Evolutionary conservation across 2,329 filamentous ascomycete genomes (phyloP), one percentile per base, ranked within the genome.

Genomic region (Aspergillus oerlinghausenensis): DNA sequence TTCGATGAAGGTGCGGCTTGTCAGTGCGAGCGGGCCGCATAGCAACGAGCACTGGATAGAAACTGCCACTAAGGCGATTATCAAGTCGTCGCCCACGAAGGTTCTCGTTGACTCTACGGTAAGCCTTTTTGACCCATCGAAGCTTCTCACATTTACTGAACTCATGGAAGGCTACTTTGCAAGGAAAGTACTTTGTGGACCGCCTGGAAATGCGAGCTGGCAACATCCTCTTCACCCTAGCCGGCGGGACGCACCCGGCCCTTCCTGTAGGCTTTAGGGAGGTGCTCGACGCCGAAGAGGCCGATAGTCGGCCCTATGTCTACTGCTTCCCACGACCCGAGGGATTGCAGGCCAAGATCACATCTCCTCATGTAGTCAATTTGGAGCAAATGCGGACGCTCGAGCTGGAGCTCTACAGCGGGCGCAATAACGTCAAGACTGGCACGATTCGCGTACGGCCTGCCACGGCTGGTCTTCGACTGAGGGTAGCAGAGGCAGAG

Each of bases 341-440:
- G 49, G 83, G 88, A 0, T 83, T 97, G 3, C 84, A 90, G 58
- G 83, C 89, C 2, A 82, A 81, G 50, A 76, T 95, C 7, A 80
- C 78, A 45, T 80, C 89, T 0, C 85, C 89, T 0, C 88, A 83
- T 59, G 79, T 86, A 48, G 87, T 95, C 25, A 86, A 93, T 60
- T 83, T 99, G 4, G 90, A 95, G 69, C 87, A 87, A 63, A 86
- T 87, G 65, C 89, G 89, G 56, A 86, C 84, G 0, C 78, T 97
- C 0, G 89, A 96, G 57, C 77, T 99, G 21, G 80, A 86, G 51
- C 74, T 96, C 11, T 77, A 78, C 10, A 86, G 87, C 10, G 92
- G 92, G 1, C 88, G 88, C 82, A 96, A 96, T 67, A 74, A 85
- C 2, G 77, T 85, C 47, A 66, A 72, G 10, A 71, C 66, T 28